Percentiles rank a stretch among this genome's conserved stretches.
phyloP scores from a whole-genome alignment of 73 alveolate species.

The Paramecium sonneborni region DNA sequence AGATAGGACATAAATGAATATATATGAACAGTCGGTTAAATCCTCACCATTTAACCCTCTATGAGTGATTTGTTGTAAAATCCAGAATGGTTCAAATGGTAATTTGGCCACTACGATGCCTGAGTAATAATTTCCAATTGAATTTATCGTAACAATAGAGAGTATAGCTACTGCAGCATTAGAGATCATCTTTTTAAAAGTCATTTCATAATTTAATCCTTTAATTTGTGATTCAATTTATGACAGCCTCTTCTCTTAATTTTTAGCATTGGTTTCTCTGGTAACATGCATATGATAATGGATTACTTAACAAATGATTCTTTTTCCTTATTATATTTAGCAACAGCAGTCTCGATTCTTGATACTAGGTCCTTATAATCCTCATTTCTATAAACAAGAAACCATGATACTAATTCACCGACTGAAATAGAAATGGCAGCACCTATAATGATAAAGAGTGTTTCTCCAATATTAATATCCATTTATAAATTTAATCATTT shows the following conservation, averaged over 20 bases:
- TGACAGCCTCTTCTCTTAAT: slow-evolving; percentile 70
- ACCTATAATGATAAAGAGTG: slow-evolving; percentile 72
- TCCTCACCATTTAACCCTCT: slow-evolving; percentile 90
- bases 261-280: slow-evolving; percentile 58
- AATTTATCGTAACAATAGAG: slow-evolving; percentile 72
- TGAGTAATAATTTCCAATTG: slow-evolving; percentile 73
- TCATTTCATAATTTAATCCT: slow-evolving; percentile 68
- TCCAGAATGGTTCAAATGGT: slow-evolving; percentile 89
- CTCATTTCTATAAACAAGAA: slow-evolving; percentile 74
- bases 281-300: slow-evolving; percentile 1
- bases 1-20: slow-evolving; percentile 86
- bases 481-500: slow-evolving; percentile 41
- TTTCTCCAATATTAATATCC: slow-evolving; percentile 55
- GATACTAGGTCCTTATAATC: slow-evolving; percentile 70
- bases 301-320: slow-evolving; percentile 75
- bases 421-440: slow-evolving; percentile 79
- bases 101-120: slow-evolving; percentile 95
- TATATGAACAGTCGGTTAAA: slow-evolving; percentile 93
- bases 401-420: slow-evolving; percentile 82
- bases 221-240: slow-evolving; percentile 70
- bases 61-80: slow-evolving; percentile 87
- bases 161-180: slow-evolving; percentile 82
- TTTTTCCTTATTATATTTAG: slow-evolving; percentile 75
- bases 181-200: slow-evolving; percentile 73
- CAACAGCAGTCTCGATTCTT: slow-evolving; percentile 65